Evolutionary conservation across 768 basidiomycete genomes (phyloP).

Genomic region (Daedaleopsis sinensis): DNA sequence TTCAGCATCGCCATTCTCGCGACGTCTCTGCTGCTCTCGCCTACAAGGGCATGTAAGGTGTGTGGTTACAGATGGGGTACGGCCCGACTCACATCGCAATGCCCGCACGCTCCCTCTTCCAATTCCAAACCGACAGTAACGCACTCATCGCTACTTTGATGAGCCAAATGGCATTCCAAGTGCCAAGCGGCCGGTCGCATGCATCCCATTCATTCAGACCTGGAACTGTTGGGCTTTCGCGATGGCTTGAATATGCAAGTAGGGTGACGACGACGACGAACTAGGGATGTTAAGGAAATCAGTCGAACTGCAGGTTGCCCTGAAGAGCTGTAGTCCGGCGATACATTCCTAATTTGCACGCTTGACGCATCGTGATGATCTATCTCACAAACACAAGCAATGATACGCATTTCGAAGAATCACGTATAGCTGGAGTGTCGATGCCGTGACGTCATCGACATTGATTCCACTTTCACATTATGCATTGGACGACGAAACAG

Average conservation of each 20-base stretch:
- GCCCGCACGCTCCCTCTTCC: conserved; percentile 32
- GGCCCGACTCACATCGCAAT: conserved; percentile 19
- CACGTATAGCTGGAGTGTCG: too few species aligned
- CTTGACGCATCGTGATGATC: not conserved
- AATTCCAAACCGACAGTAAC: conserved; percentile 60
- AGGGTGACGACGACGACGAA: conserved; percentile 53
- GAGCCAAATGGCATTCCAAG: conserved; percentile 70
- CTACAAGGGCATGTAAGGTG: not conserved
- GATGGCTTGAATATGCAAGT: conserved; percentile 48
- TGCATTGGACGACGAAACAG: not conserved
- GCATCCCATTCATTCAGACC: conserved; percentile 58
- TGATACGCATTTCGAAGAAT: not conserved
- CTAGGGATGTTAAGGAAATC: conserved; percentile 36
- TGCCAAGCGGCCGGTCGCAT: conserved; percentile 65
- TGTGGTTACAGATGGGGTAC: too few species aligned
- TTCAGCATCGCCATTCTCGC: conserved; percentile 15
- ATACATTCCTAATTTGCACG: not conserved
- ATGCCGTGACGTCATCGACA: not conserved
- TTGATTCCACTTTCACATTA: not conserved
- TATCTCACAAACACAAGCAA: not conserved
- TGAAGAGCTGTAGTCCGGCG: not conserved
- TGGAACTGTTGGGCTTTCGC: conserved; percentile 46
- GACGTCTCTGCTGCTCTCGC: not conserved
- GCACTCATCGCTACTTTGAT: conserved; percentile 53
- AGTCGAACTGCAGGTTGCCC: not conserved